Evolutionary conservation across 192 early-diverging fungal species (phyloP).

Genomic region (Lobosporangium transversale): DNA sequence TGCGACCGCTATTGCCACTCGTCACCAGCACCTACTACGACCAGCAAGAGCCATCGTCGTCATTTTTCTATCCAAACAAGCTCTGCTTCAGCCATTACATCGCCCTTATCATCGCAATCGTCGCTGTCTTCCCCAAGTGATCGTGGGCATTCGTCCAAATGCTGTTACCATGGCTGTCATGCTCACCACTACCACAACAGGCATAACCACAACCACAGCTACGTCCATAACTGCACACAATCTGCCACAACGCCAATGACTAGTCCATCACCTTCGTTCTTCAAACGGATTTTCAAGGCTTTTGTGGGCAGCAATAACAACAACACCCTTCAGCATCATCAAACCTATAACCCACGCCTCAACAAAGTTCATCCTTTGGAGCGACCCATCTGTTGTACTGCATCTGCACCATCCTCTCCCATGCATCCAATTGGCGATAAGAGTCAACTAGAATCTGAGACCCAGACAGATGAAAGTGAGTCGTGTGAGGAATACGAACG

Average conservation of each 20-base stretch:
- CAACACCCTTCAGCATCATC: no score
- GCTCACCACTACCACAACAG: no score
- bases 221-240: slow-evolving; percentile 1
- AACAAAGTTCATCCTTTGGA: slow-evolving; percentile 3
- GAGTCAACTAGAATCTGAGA: neutral
- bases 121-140: neutral
- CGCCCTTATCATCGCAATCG: neutral
- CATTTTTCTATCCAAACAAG: slow-evolving; percentile 20
- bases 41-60: slow-evolving; percentile 9
- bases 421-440: neutral
- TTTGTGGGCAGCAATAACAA: slow-evolving; percentile 12
- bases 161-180: no score
- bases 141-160: neutral
- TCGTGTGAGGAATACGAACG: slow-evolving; percentile 21
- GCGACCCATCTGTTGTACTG: neutral
- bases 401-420: neutral
- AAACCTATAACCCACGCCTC: neutral
- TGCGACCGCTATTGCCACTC: slow-evolving; percentile 1
- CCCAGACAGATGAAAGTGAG: slow-evolving; percentile 23
- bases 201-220: neutral
- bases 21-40: neutral
- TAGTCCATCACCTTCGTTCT: slow-evolving; percentile 29
- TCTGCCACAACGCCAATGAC: slow-evolving; percentile 4
- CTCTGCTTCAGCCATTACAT: slow-evolving; percentile 1
- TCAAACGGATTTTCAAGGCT: slow-evolving; percentile 23